These are phyloP conservation scores for barley (Hordeum vulgare) DNA, from an alignment of 176 grass and related monocot species.

Conservation along the genomic window DNA sequence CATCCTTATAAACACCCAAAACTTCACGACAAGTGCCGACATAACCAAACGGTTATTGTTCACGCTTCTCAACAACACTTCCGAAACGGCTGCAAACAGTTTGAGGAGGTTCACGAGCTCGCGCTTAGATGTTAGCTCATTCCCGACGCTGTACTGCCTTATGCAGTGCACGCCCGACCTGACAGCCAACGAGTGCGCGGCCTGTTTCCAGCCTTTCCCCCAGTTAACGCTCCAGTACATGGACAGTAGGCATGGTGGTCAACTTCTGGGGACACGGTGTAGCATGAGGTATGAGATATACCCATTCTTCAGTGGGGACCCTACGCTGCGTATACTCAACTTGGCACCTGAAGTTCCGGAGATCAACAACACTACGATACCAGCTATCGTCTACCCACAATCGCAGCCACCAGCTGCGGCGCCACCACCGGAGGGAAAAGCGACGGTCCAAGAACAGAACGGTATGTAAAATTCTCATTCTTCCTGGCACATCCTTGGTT, in stretches of 20 bases:
- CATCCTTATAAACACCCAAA: neutral
- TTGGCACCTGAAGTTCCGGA: too few species aligned
- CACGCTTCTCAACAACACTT: conserved; percentile 9
- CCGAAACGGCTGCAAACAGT: neutral
- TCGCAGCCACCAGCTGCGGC: neutral
- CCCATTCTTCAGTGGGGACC: neutral
- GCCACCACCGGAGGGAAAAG: neutral
- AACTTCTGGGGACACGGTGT: neutral
- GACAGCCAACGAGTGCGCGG: neutral
- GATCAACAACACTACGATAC: too few species aligned
- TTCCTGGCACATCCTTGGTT: neutral
- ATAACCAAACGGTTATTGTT: neutral
- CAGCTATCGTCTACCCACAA: neutral
- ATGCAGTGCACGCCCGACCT: conserved; percentile 51
- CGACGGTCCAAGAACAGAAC: neutral
- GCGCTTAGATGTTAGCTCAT: neutral
- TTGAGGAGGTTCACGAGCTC: conserved; percentile 8
- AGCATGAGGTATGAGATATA: conserved; percentile 15
- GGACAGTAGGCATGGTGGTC: neutral
- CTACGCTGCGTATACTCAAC: neutral
- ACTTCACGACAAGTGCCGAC: neutral
- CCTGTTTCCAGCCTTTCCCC: neutral
- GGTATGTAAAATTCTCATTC: neutral
- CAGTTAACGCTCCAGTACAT: neutral
- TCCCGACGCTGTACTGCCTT: neutral